Evolutionary conservation across 1,284 basidiomycete genomes (phyloP), one percentile per base, ranked within the genome.

Genomic region (Vanrija sp.): DNA sequence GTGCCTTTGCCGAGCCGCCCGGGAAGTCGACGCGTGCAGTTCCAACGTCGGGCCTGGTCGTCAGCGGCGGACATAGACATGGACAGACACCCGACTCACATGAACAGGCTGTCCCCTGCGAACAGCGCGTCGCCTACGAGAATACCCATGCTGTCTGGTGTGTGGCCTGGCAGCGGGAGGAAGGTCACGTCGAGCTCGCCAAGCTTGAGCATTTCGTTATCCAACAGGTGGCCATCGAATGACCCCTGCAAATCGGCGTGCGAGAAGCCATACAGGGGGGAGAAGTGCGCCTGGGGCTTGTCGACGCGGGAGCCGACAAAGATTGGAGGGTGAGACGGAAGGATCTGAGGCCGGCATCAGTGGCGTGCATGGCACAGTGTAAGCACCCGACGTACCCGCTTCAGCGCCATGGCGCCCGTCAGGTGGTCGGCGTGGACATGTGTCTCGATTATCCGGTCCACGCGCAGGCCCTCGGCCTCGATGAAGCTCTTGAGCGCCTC

Each of bases 11-110:
- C 34, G 60, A 59, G 7, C 68, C 69, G 43, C 65, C 63, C 15
- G 68, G 68, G 49, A 72, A 72, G 52, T 72, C 69, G 38, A 64
- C 63, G 18, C 69, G 65, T 43, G 69, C 68, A 4, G 67, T 64
- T 21, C 67, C 67, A 14, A 69, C 62, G 42, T 66, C 62, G 18
- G 69, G 69, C 28, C 28, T 29, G 28, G 28, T 29, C 28, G 28
- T 29, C 28, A 29, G 28, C 46, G 57, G 61, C n/a, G n/a, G n/a
- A n/a, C n/a, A n/a, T n/a, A n/a, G n/a, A n/a, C n/a, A n/a, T 26
- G 18, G 49, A n/a, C 10, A 15, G 8, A 55, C 57, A 28, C 40
- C 64, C 28, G 10, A 29, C 28, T 29, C 10, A 29, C 50, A 70
- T 52, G 43, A 72, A 70, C 42, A 72, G 56, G 16, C 65, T 65